Conservation (phyloP, 2,329 filamentous ascomycete species). For the Pseudodiploospora longispora region DNA sequence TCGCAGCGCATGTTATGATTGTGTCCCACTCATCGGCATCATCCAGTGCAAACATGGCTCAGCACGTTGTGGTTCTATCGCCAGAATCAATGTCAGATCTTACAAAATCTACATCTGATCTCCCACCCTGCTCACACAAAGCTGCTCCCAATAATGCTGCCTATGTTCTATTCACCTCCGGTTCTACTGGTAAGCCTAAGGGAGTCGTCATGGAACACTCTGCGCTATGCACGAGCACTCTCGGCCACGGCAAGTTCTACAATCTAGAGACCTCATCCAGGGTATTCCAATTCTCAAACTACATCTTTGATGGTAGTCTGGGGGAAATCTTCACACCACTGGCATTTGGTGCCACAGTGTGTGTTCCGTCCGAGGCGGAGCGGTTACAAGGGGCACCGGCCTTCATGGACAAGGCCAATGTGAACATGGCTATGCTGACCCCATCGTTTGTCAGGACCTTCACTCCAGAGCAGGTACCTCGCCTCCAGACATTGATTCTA, state of each 20-base stretch:
- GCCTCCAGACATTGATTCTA: constrained; percentile 6
- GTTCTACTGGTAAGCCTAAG: constrained; percentile 20
- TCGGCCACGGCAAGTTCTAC: constrained; percentile 38
- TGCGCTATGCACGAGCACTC: constrained; percentile 42
- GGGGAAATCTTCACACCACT: constrained; percentile 15
- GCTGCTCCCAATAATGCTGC: constrained; percentile 6
- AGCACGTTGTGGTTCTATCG: not conserved
- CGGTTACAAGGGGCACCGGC: constrained; percentile 6
- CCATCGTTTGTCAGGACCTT: constrained; percentile 11
- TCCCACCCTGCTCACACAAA: not conserved
- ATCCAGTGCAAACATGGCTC: not conserved
- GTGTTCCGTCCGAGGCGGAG: constrained; percentile 14
- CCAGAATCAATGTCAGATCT: constrained; percentile 1
- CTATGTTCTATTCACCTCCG: constrained; percentile 21
- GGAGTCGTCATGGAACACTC: constrained; percentile 32
- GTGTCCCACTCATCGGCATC: constrained; percentile 1
- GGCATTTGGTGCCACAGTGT: constrained; percentile 13
- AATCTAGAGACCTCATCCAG: constrained; percentile 39
- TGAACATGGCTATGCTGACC: constrained; percentile 11
- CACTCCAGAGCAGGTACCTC: constrained; percentile 9
- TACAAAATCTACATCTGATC: not conserved
- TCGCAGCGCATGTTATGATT: constrained; percentile 6
- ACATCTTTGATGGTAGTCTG: constrained; percentile 42
- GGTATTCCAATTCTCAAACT: constrained; percentile 43
- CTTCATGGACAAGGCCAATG: constrained; percentile 4